These are phyloP conservation scores for Boletus sp. DNA, from an alignment of 768 basidiomycete species.

Conservation along the genomic window DNA sequence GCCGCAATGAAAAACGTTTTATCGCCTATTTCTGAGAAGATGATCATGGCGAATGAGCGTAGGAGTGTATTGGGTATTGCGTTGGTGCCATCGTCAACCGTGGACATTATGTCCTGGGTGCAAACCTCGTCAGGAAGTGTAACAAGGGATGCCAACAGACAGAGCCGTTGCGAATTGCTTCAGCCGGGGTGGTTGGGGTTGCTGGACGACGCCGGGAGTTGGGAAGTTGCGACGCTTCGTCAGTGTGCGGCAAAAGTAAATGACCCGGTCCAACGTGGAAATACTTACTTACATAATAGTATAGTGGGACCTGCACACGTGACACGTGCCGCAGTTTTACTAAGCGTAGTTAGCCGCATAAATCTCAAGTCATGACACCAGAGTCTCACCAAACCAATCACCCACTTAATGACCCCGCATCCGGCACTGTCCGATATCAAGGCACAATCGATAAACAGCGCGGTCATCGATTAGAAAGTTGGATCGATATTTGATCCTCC, in stretches of 20 bases:
- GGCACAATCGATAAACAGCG: too few relatives aligned
- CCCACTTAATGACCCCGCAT: too few relatives aligned
- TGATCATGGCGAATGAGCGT: constrained; percentile 87
- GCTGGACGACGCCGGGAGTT: neutral
- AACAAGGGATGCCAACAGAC: neutral
- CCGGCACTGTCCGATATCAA: too few relatives aligned
- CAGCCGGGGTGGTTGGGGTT: neutral
- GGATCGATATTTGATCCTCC: too few relatives aligned
- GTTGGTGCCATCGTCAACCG: constrained; percentile 10
- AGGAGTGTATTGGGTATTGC: constrained; percentile 47
- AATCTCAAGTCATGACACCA: too few relatives aligned
- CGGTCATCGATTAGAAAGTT: too few relatives aligned
- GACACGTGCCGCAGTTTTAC: neutral
- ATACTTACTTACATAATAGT: too few relatives aligned
- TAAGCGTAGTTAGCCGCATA: too few relatives aligned
- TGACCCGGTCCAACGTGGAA: neutral
- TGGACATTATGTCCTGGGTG: constrained; percentile 17
- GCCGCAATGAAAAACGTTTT: constrained; percentile 90
- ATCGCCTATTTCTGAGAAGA: constrained; percentile 92
- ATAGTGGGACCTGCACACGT: neutral
- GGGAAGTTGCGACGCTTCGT: neutral
- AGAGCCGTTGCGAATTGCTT: constrained; percentile 3
- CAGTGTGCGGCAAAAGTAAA: neutral
- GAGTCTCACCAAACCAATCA: too few relatives aligned
- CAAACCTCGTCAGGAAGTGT: neutral